Base-by-base conservation (phyloP, 768 basidiomycete genomes). In the Coprinellus micaceus region DNA sequence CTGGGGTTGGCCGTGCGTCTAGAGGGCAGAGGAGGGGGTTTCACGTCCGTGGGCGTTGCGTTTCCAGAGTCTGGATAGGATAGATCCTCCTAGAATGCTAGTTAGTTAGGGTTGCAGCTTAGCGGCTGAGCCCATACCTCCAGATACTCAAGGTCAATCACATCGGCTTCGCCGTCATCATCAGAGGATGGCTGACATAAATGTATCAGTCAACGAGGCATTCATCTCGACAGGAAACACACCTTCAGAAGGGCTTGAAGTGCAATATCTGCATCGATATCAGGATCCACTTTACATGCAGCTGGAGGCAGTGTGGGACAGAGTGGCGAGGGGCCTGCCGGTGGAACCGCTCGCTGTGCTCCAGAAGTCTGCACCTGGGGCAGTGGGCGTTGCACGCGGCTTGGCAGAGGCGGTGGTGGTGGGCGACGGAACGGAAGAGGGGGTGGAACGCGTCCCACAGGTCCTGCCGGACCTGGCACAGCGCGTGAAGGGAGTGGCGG, bases 181-280 rank as follows among this genome's bases (percentile, higher is more conserved):
- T 51, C 49, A 7, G 33, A 37, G 13, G 19, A 15, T 13, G 49
- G 29, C 49, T 51, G n/a, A 13, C 7, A 4, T 4, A 13, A 36
- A 37, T 3, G 7, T n/a, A 10, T 49, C 30, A 22, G n/a, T 17
- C 19, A 24, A 51, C 19, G 13, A 15, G 21, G 6, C 26, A 26
- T 29, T 36, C 9, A 36, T 19, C 33, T 2, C 4, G 2, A 36
- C 21, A n/a, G 49, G 7, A 37, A 5, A 37, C 33, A 19, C 15
- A 51, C 49, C 29, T 37, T 33, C 19, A 51, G 29, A 30, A 51
- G 29, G 30, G 49, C 49, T 37, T 51, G 30, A 10, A 51, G 33
- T 5, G 49, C 49, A 22, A 37, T n/a, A 37, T 51, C 49, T 33
- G 49, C 49, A 51, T 51, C 49, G 19, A 51, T 51, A 37, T 51